These are phyloP conservation scores for Kuraishia borneana DNA, from an alignment of 805 yeast genomes.

Conservation along the genomic window DNA sequence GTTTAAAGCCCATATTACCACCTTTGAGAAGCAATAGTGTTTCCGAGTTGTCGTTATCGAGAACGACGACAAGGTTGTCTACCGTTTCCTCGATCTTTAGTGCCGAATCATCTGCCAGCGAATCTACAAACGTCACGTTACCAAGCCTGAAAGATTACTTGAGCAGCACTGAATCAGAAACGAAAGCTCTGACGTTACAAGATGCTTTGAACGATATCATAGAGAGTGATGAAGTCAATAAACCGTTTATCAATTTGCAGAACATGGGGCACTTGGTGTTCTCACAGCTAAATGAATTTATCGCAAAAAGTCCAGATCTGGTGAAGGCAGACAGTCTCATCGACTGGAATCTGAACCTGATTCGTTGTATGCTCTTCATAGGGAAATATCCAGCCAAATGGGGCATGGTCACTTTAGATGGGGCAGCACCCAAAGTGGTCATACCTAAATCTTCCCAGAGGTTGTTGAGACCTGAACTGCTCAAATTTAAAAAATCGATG, in stretches of 20 bases:
- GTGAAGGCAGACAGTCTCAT: slow-evolving; percentile 26
- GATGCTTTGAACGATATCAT: slow-evolving; percentile 10
- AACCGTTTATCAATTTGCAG: not conserved
- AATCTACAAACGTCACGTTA: not conserved
- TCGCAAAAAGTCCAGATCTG: not conserved
- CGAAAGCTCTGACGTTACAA: slow-evolving; percentile 5
- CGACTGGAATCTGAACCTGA: slow-evolving; percentile 42
- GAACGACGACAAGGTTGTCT: not conserved
- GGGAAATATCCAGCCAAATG: slow-evolving; percentile 1
- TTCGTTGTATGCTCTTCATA: slow-evolving; percentile 33
- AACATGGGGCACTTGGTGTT: slow-evolving; percentile 15
- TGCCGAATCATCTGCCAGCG: not conserved
- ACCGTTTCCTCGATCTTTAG: not conserved
- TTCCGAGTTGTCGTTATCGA: not conserved
- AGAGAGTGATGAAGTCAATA: slow-evolving; percentile 3
- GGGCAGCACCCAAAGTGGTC: slow-evolving; percentile 6
- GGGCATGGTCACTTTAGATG: slow-evolving; percentile 5
- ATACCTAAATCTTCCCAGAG: slow-evolving; percentile 3
- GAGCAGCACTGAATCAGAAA: slow-evolving; percentile 3
- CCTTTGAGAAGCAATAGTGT: not conserved
- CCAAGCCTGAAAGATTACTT: not conserved
- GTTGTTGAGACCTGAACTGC: slow-evolving; percentile 12
- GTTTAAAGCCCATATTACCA: not conserved
- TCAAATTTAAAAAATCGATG: slow-evolving; percentile 7
- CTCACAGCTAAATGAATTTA: slow-evolving; percentile 11